phyloP scores from a whole-genome alignment of 768 basidiomycete species.

The Kwoniella shandongensis region DNA sequence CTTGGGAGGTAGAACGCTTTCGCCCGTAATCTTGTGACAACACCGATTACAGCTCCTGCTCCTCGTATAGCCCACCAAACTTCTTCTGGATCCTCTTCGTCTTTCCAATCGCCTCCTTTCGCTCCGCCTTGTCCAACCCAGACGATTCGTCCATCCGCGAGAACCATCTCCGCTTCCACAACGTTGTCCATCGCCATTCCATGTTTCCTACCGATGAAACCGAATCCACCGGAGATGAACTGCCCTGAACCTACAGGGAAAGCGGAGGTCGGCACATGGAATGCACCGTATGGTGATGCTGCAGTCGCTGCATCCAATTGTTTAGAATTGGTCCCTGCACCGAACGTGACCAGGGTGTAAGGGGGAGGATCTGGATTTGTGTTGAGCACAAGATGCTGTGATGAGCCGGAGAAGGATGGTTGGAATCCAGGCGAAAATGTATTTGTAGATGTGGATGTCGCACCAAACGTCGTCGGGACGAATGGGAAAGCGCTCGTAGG shows the following conservation, averaged over 20 bases:
- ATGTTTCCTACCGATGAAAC: slow-evolving; percentile 76
- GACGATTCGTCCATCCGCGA: slow-evolving; percentile 84
- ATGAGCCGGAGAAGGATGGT: slow-evolving; percentile 15
- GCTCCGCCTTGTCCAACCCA: slow-evolving; percentile 71
- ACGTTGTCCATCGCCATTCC: slow-evolving; percentile 87
- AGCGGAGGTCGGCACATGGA: slow-evolving; percentile 52
- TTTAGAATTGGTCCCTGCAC: slow-evolving; percentile 80
- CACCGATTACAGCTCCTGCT: slow-evolving; percentile 76
- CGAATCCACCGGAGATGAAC: slow-evolving; percentile 70
- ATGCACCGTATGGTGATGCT: slow-evolving; percentile 52
- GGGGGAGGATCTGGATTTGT: slow-evolving; percentile 62
- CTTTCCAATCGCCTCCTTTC: slow-evolving; percentile 59
- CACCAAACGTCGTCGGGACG: slow-evolving; percentile 27
- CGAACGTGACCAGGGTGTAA: slow-evolving; percentile 71
- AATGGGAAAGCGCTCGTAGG: slow-evolving; percentile 28
- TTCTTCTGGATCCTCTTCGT: slow-evolving; percentile 45
- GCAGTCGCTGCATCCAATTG: slow-evolving; percentile 77
- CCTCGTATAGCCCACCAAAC: slow-evolving; percentile 52
- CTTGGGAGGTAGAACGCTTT: slow-evolving; percentile 85
- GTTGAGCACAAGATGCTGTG: slow-evolving; percentile 25
- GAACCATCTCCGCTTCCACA: slow-evolving; percentile 87
- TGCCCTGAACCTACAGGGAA: slow-evolving; percentile 55
- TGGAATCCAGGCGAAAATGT: slow-evolving; percentile 9
- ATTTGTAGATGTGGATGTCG: slow-evolving; percentile 16
- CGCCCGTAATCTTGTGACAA: slow-evolving; percentile 85